Evolutionary conservation across 371 early-diverging fungal species (phyloP), one percentile per base, ranked within the genome.

Genomic region (Mortierella sp.): DNA sequence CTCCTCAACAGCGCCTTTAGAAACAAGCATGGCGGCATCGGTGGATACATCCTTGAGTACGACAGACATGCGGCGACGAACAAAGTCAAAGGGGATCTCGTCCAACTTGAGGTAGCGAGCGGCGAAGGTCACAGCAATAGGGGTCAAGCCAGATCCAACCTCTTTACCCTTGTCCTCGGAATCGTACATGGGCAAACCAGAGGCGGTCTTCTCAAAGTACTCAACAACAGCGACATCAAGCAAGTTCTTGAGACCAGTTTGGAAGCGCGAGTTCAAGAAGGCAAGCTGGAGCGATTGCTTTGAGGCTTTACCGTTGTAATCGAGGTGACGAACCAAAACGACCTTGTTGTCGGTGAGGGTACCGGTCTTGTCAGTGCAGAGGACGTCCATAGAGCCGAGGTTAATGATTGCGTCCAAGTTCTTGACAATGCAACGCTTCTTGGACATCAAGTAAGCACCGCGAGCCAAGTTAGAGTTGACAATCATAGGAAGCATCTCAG

Each of bases 401-500:
- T 79, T 84, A 62, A 83, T 72, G 49, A 87, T 75, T 18, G 87
- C 75, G 63, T 85, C 86, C 35, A 83, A 64, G 57, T 70, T 77
- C 68, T 83, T 86, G 60, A 87, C 86, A 57, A 87, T 87, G 43
- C 77, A 77, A 20, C 81, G 79, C 47, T 80, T 68, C 62, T 76
- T 70, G 28, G 86, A 73, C 75, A 87, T 77, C 43, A 73, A 62
- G 22, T 72, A 68, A 20, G 86, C 86, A n/a, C 84, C 87, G 22
- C 83, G 79, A 14, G 87, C 87, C 37, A 85, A 59, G 62, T 84
- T 85, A 32, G 86, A 84, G 66, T 84, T 86, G 52, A 86, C 75
- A 64, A 87, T 83, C 84, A 84, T 84, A 26, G 86, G 84, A n/a
- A 87, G 75, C 86, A 85, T 85, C 70, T 87, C 87, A 14, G 87